These are phyloP conservation scores for Corchorus capsularis DNA, from an alignment of 345 rosid species.

Conservation along the genomic window DNA sequence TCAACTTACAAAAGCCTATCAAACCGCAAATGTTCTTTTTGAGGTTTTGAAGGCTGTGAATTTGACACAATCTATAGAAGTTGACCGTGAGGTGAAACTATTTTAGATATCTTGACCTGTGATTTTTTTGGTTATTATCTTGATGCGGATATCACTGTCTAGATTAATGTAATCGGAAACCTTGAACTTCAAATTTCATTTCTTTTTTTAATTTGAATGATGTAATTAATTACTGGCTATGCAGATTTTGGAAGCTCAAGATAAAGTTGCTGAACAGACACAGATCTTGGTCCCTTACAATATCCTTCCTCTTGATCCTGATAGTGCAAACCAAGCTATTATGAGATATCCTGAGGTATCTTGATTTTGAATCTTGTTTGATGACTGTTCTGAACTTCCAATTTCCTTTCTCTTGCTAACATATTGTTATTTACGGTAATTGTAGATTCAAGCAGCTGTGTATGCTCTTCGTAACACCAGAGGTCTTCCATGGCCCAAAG, in stretches of 20 bases:
- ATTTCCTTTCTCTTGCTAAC: slow-evolving; percentile 11
- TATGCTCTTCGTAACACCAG: slow-evolving; percentile 94
- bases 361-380: slow-evolving; percentile 12
- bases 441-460: slow-evolving; percentile 94
- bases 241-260: slow-evolving; percentile 96
- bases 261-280: slow-evolving; percentile 92
- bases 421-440: slow-evolving; percentile 19
- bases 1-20: slow-evolving; percentile 98
- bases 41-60: slow-evolving; percentile 98
- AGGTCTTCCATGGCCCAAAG: slow-evolving; percentile 98
- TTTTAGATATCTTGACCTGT: slow-evolving; percentile 11
- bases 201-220: neutral
- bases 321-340: slow-evolving; percentile 96
- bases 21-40: slow-evolving; percentile 99
- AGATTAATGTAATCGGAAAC: slow-evolving; percentile 8
- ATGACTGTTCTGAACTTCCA: slow-evolving; percentile 4
- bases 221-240: slow-evolving; percentile 22
- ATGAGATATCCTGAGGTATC: slow-evolving; percentile 96
- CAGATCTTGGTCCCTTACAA: slow-evolving; percentile 89
- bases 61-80: slow-evolving; percentile 89
- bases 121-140: neutral
- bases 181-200: neutral
- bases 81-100: slow-evolving; percentile 83
- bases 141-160: neutral
- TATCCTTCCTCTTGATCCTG: slow-evolving; percentile 98